Evolutionary conservation across 352 stramenopile genomes (phyloP), one percentile per base, ranked within the genome.

Genomic region (Ophiocytium majus): DNA sequence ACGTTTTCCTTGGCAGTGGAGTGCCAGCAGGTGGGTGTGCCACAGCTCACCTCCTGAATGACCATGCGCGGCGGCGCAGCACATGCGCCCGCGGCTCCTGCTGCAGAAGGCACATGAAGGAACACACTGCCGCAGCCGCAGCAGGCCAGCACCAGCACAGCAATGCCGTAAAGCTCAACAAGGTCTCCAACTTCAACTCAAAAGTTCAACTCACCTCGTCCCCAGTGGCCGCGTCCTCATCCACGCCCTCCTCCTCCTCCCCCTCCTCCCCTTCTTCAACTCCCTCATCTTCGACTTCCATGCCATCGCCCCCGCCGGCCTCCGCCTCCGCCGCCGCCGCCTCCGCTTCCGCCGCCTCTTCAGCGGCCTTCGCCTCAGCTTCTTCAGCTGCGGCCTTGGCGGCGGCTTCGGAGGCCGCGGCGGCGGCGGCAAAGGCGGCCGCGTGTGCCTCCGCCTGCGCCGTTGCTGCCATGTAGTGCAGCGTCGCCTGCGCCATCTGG

Each of bases 401-500:
- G 74, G 14, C 19, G 9, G 36, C n/a, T n/a, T 43, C 50, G 33
- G 23, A n/a, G 14, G 81, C 63, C n/a, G n/a, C 34, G 35, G 37
- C 34, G 19, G 66, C 81, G 32, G 33, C 76, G 17, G 14, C 23
- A 28, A 82, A 71, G 76, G 43, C 43, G 17, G 28, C 76, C 17
- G 5, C 17, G 19, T 82, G 76, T 23, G 85, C 78, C 35, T 50
- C 79, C 71, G 83, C 83, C 50, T 87, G 63, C 9, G 82, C 63
- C 1, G 84, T 82, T n/a, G 80, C 79, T 63, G 78, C 31, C 50
- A 79, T 43, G 81, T 88, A 66, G 9, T 66, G 50, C 49, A 86
- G 81, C 10, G 82, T 75, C 19, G 74, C 84, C 49, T 79, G 81
- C 33, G 83, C 79, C 86, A 89, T 85, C 83, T 89, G 86, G 80